Conservation (phyloP, 1,139 yeast species). For the Saccharomyces hybrid region DNA sequence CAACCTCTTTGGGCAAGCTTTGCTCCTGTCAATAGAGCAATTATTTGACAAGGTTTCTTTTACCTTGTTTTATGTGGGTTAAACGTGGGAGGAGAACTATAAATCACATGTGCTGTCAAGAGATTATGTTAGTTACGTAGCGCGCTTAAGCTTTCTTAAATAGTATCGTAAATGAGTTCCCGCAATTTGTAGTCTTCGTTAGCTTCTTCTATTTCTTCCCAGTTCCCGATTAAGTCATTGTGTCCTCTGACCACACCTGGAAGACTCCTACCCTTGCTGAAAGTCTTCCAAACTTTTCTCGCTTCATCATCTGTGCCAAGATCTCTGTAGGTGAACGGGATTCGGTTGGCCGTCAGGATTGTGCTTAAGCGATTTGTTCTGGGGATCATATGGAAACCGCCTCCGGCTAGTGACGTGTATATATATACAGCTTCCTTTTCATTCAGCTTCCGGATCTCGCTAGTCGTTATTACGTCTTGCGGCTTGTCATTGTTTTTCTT, state of each 20-base stretch:
- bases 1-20: not conserved
- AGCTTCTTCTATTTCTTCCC: slow-evolving; percentile 74
- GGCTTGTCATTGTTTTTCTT: not conserved
- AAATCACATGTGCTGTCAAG: not conserved
- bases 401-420: slow-evolving; percentile 82
- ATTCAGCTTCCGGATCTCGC: slow-evolving; percentile 19
- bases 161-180: slow-evolving; percentile 44
- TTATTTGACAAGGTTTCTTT: not conserved
- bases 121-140: not conserved
- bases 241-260: slow-evolving; percentile 93
- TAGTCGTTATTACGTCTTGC: slow-evolving; percentile 3
- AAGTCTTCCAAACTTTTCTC: slow-evolving; percentile 75
- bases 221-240: slow-evolving; percentile 76
- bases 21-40: not conserved
- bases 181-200: slow-evolving; percentile 73
- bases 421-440: slow-evolving; percentile 57
- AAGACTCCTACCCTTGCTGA: slow-evolving; percentile 61
- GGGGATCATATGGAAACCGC: slow-evolving; percentile 75
- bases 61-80: not conserved
- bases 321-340: slow-evolving; percentile 59
- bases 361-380: slow-evolving; percentile 72
- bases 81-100: not conserved
- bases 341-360: slow-evolving; percentile 66
- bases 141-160: slow-evolving; percentile 16
- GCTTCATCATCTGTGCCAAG: slow-evolving; percentile 86